phyloP scores from a whole-genome alignment of 768 basidiomycete species.

The Sarcomyxa edulis region DNA sequence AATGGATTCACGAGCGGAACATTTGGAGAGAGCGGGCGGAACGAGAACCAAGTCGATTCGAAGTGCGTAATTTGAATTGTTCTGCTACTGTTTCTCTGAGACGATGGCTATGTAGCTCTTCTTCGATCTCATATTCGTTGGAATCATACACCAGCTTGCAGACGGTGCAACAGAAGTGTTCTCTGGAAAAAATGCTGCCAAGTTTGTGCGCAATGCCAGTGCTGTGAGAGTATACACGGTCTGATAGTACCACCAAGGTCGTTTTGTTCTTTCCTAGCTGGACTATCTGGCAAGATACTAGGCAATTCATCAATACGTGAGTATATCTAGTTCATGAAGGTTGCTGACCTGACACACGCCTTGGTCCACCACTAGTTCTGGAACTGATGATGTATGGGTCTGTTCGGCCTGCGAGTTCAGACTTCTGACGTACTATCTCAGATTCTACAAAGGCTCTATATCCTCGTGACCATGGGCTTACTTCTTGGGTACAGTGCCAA shows the following conservation, averaged over 20 bases:
- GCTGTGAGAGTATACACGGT: too few relatives aligned
- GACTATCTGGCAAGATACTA: constrained; percentile 2
- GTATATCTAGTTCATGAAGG: too few relatives aligned
- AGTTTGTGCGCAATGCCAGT: too few relatives aligned
- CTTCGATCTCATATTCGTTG: constrained; percentile 6
- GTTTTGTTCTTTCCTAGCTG: constrained; percentile 1
- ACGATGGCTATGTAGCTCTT: constrained; percentile 1
- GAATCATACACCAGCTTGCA: constrained; percentile 6
- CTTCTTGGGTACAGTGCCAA: constrained; percentile 3
- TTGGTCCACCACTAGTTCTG: too few relatives aligned
- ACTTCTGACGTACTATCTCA: too few relatives aligned
- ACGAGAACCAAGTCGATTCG: constrained; percentile 1
- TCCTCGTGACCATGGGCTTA: constrained; percentile 4
- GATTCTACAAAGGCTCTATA: constrained; percentile 3
- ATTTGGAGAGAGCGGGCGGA: constrained; percentile 2
- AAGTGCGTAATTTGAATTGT: neutral
- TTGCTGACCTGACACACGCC: too few relatives aligned
- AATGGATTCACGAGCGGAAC: neutral
- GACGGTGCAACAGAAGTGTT: constrained; percentile 2
- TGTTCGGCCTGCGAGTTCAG: too few relatives aligned
- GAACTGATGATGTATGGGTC: constrained; percentile 2
- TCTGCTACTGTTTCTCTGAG: neutral
- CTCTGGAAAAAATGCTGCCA: neutral
- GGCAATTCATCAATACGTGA: constrained; percentile 4
- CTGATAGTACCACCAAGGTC: too few relatives aligned